Evolutionary conservation across 2,329 filamentous ascomycete genomes (phyloP).

Genomic region (Apiospora kogelbergensis): DNA sequence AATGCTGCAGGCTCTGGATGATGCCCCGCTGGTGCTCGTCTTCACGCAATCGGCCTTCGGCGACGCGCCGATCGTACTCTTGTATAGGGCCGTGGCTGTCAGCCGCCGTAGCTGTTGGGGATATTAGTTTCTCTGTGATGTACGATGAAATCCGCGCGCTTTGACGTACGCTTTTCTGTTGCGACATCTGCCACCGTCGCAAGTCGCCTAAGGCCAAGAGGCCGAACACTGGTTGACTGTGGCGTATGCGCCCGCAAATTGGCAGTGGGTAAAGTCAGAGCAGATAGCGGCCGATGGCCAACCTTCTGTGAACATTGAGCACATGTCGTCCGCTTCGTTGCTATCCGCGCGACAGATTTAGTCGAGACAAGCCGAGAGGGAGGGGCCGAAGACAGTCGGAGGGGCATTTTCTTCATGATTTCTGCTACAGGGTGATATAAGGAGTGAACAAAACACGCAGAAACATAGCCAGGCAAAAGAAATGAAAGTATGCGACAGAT

Average conservation of each 20-base stretch:
- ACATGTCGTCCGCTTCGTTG: slow-evolving; percentile 11
- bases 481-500: neutral
- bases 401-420: neutral
- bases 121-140: neutral
- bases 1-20: slow-evolving; percentile 83
- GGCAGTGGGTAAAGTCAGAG: neutral
- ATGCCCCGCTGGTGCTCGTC: slow-evolving; percentile 92
- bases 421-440: neutral
- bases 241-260: neutral
- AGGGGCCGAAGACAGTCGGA: slow-evolving; percentile 3
- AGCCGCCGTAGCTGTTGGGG: neutral
- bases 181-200: slow-evolving; percentile 11
- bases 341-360: neutral
- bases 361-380: slow-evolving; percentile 11
- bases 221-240: neutral
- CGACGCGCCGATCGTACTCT: slow-evolving; percentile 85
- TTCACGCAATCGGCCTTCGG: slow-evolving; percentile 71
- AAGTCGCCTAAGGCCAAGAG: slow-evolving; percentile 9
- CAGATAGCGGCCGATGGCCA: neutral
- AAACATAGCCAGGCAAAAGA: neutral
- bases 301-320: neutral
- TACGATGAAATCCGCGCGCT: neutral
- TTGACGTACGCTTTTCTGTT: slow-evolving; percentile 11
- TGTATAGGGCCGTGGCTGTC: slow-evolving; percentile 65
- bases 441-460: neutral